Evolutionary conservation across 2,329 filamentous ascomycete species (phyloP), one percentile per base, ranked within the genome.

Genomic region (Neonectria hederae): DNA sequence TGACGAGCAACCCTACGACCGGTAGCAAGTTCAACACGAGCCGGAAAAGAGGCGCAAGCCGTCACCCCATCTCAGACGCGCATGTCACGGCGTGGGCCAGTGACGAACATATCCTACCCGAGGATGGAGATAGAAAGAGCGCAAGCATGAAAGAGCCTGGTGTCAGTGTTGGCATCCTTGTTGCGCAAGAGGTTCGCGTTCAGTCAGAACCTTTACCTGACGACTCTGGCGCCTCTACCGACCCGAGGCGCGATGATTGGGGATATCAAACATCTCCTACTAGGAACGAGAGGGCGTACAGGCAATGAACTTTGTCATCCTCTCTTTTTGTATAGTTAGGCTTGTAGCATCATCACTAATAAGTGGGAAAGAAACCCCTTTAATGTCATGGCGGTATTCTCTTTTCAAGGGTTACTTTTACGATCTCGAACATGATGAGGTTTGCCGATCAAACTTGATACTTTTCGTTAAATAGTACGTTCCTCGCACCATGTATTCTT

Each of bases 71-170:
- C 11, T 52, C 62, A 2, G 57, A 63, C 14, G 66, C 69, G 7
- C 61, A 67, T 30, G 55, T 69, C 1, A 57, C 66, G 5, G 69
- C 69, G 1, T 71, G 69, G 69, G 69, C 60, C 14, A 71, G 69
- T 24, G 69, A 71, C 7, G 69, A 71, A 49, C 69, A 71, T n/a
- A 71, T 71, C 5, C 24, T 71, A 0, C 66, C 69, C 0, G 65
- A 57, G 17, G 54, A 51, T 17, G 53, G 42, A 24, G 57, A 65
- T 42, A 54, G 57, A 8, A 61, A 46, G 45, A 30, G 43, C 17
- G 26, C 38, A 5, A 54, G 52, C 3, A 67, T 55, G 2, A 54
- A 59, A n/a, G 30, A 32, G 7, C 22, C 40, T 14, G 68, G 46
- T 1, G 9, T 21, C 38, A 21, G 8, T 42, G 38, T 42, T 17